Conservation (phyloP, 108 stramenopile species). For the Nitzschia putrida region DNA sequence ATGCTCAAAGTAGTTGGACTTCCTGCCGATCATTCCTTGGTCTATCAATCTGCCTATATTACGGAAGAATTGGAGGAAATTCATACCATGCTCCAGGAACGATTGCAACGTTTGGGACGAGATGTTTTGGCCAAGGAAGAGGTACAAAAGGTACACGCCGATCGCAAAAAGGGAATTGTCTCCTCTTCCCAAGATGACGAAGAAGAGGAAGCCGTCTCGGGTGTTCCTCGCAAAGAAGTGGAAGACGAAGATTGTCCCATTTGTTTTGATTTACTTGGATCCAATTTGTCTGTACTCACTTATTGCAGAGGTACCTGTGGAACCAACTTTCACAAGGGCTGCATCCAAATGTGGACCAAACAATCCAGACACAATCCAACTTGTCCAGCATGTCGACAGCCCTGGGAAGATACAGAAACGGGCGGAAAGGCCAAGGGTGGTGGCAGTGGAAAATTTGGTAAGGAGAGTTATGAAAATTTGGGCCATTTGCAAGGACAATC, state of each 20-base stretch:
- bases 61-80: conserved; percentile 43
- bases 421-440: not conserved
- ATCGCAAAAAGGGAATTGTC: conserved; percentile 6
- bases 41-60: conserved; percentile 51
- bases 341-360: conserved; percentile 32
- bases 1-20: conserved; percentile 44
- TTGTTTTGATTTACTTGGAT: conserved; percentile 42
- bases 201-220: conserved; percentile 6
- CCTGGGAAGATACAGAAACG: conserved; percentile 29
- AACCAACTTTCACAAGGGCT: conserved; percentile 40
- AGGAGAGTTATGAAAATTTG: conserved; percentile 36
- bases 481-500: conserved; percentile 44
- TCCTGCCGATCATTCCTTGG: conserved; percentile 17
- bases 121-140: conserved; percentile 37
- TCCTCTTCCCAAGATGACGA: not conserved
- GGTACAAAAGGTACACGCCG: conserved; percentile 33
- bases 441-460: not conserved
- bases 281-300: not conserved
- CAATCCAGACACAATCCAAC: conserved; percentile 26
- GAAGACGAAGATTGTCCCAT: conserved; percentile 44
- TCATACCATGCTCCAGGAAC: conserved; percentile 13
- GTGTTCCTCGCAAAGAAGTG: not conserved
- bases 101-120: conserved; percentile 16
- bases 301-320: conserved; percentile 41
- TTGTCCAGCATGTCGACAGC: conserved; percentile 42